Evolutionary conservation across 495 filamentous ascomycete species (phyloP).

Genomic region (Daldinia vernicosa): DNA sequence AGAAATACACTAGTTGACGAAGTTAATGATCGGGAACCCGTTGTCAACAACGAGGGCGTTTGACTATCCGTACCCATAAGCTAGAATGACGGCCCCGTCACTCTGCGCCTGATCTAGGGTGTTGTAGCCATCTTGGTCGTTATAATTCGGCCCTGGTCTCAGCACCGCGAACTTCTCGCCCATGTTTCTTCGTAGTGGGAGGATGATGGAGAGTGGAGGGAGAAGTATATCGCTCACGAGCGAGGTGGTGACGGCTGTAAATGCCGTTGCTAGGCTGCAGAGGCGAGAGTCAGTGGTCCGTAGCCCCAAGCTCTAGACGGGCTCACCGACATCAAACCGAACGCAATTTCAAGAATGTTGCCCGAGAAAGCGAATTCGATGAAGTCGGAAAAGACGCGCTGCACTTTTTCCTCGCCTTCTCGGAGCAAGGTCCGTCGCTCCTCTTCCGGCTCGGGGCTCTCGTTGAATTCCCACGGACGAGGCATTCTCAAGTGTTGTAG

Average conservation of each 20-base stretch:
- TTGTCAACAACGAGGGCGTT: conserved; percentile 20
- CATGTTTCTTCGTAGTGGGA: conserved; percentile 75
- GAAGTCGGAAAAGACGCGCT: conserved; percentile 67
- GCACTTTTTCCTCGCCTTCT: conserved; percentile 47
- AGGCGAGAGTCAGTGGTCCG: conserved; percentile 13
- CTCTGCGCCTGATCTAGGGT: conserved; percentile 71
- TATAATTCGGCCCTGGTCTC: conserved; percentile 62
- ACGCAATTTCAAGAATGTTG: conserved; percentile 79
- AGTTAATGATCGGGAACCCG: conserved; percentile 2
- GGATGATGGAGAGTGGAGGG: conserved; percentile 72
- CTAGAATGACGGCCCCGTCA: conserved; percentile 76
- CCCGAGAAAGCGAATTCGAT: conserved; percentile 76
- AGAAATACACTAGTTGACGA: conserved; percentile 63
- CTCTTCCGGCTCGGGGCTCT: conserved; percentile 37
- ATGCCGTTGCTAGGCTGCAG: conserved; percentile 71
- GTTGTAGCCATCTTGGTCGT: conserved; percentile 65
- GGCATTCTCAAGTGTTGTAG: conserved; percentile 39
- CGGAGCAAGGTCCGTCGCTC: conserved; percentile 48
- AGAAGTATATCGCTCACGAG: conserved; percentile 76
- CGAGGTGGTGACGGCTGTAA: conserved; percentile 75
- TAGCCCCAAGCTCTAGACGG: neutral
- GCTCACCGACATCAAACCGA: conserved; percentile 72
- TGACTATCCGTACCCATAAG: conserved; percentile 65
- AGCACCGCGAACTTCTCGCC: conserved; percentile 79
- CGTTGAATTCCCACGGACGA: conserved; percentile 44